These are phyloP conservation scores for Leptomonas seymouri DNA, from an alignment of 208 protist genomes.

Conservation along the genomic window DNA sequence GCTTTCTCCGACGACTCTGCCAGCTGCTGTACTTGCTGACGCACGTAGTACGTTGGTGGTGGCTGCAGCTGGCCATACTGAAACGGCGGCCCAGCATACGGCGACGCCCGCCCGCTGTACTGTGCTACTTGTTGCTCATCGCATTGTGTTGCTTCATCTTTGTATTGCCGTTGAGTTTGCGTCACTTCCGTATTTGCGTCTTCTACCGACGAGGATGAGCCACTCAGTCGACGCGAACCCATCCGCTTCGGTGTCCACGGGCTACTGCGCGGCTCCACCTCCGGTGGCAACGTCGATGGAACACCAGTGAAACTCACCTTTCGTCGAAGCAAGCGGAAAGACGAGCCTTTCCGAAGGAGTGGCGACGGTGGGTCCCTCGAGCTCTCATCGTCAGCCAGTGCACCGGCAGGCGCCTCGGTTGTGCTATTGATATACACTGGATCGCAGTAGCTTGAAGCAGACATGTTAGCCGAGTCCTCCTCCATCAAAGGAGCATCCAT, in stretches of 20 bases:
- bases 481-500: neutral
- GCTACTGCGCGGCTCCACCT: neutral
- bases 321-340: slow-evolving; percentile 1
- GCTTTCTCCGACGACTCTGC: neutral
- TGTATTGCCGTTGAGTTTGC: neutral
- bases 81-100: neutral
- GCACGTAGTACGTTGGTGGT: no score
- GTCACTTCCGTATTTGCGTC: neutral
- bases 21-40: neutral
- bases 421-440: no score
- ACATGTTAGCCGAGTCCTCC: neutral
- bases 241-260: neutral
- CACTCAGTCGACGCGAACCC: neutral
- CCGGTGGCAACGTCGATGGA: neutral
- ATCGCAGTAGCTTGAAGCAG: no score
- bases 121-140: neutral
- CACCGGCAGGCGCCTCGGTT: no score
- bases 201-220: neutral
- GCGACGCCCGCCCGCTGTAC: neutral
- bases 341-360: slow-evolving; percentile 19
- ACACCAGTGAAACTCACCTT: slow-evolving; percentile 14
- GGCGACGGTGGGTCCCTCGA: neutral
- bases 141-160: neutral
- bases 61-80: neutral
- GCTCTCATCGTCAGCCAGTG: neutral